These are phyloP conservation scores for Emmonsia crescens DNA, from an alignment of 2,329 filamentous ascomycete species.

Conservation along the genomic window DNA sequence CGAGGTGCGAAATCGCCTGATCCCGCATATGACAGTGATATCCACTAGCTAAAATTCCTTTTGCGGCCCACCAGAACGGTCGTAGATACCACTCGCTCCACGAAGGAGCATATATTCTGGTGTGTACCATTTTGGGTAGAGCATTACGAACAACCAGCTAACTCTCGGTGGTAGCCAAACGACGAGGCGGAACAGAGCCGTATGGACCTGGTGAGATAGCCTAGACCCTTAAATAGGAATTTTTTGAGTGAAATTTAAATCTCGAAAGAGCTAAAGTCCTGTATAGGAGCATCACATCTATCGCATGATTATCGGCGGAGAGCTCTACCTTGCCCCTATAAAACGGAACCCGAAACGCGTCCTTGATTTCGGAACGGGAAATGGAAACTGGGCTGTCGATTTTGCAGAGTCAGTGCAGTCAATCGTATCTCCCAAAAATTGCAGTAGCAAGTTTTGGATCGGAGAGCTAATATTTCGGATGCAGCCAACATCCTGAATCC, in stretches of 20 bases:
- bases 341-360: constrained; percentile 1
- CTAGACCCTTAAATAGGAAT: too few species aligned
- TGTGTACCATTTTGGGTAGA: too few species aligned
- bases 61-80: constrained; percentile 13
- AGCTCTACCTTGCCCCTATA: constrained; percentile 1
- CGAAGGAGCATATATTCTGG: constrained; percentile 15
- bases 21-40: background rate
- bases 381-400: constrained; percentile 3
- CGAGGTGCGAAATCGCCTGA: background rate
- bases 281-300: constrained; percentile 3
- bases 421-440: background rate
- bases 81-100: constrained; percentile 17
- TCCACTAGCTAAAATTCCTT: background rate
- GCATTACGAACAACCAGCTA: background rate
- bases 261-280: background rate
- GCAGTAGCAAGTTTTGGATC: background rate
- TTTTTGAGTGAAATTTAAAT: background rate
- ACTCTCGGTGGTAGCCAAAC: constrained; percentile 18
- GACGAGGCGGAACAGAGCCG: constrained; percentile 27
- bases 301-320: background rate
- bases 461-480: background rate
- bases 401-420: constrained; percentile 1
- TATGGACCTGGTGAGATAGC: constrained; percentile 23
- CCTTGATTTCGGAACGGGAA: constrained; percentile 4
- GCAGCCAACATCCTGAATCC: background rate